These are phyloP conservation scores for Microsporum canis DNA, from an alignment of 2,329 filamentous ascomycete genomes.

Conservation along the genomic window DNA sequence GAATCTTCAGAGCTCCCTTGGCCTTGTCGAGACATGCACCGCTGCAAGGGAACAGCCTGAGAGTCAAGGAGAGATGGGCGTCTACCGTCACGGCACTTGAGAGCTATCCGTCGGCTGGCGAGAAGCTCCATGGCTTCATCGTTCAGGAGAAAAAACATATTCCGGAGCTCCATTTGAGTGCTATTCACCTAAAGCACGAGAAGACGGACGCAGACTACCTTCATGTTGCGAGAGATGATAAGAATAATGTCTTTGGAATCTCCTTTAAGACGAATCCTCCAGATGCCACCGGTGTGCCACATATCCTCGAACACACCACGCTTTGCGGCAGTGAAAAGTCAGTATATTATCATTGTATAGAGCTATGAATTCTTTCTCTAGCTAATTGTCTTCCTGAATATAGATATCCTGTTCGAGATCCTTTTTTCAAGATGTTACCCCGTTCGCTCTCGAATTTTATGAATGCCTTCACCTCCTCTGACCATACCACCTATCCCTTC, in stretches of 20 bases:
- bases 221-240: constrained; percentile 86
- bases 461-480: constrained; percentile 95
- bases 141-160: constrained; percentile 81
- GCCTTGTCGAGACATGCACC: neutral
- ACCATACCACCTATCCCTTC: constrained; percentile 96
- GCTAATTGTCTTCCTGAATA: constrained; percentile 4
- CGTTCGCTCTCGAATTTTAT: constrained; percentile 98
- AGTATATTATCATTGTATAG: constrained; percentile 15
- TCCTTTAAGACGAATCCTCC: constrained; percentile 98
- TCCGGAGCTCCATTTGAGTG: constrained; percentile 84
- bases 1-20: neutral
- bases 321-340: constrained; percentile 91
- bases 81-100: constrained; percentile 64
- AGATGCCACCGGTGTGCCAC: constrained; percentile 88
- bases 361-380: neutral
- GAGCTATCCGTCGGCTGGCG: constrained; percentile 65
- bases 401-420: constrained; percentile 92
- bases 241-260: constrained; percentile 99
- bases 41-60: neutral
- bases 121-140: constrained; percentile 88
- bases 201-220: constrained; percentile 93
- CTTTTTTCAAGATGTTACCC: constrained; percentile 99
- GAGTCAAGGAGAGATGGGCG: constrained; percentile 16
- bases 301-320: constrained; percentile 96
- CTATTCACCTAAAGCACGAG: constrained; percentile 81